A percentile compares a stretch with the other conserved stretches of the same genome.
phyloP scores from a whole-genome alignment of 2,329 filamentous ascomycete genomes.

The Penicillium sp. region DNA sequence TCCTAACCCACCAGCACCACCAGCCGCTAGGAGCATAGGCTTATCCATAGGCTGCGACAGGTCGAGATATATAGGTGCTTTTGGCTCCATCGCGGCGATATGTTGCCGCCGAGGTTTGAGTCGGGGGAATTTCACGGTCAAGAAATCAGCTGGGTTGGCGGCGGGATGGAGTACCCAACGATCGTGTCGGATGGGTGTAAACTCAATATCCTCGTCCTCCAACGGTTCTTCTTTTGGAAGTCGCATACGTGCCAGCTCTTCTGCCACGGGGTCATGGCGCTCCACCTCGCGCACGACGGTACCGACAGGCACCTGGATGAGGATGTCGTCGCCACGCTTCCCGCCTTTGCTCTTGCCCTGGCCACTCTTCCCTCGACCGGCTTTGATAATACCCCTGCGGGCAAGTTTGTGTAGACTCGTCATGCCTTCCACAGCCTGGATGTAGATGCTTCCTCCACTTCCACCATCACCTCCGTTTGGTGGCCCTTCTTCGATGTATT shows the following conservation, averaged over 20 bases:
- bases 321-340: conserved; percentile 79
- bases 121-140: conserved; percentile 61
- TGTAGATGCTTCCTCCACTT: conserved; percentile 87
- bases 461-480: conserved; percentile 95
- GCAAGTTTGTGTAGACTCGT: conserved; percentile 93
- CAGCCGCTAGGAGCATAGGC: conserved; percentile 83
- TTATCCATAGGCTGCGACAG: conserved; percentile 76
- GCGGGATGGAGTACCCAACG: conserved; percentile 90
- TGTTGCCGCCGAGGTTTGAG: conserved; percentile 61
- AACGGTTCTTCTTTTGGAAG: conserved; percentile 7
- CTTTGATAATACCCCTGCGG: conserved; percentile 66
- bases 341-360: conserved; percentile 61
- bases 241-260: conserved; percentile 57
- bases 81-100: conserved; percentile 69
- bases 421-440: conserved; percentile 88
- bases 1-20: conserved; percentile 85
- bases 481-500: conserved; percentile 84
- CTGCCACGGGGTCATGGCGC: conserved; percentile 74
- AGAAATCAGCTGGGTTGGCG: conserved; percentile 71
- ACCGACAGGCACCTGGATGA: conserved; percentile 89
- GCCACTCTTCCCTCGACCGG: conserved; percentile 50
- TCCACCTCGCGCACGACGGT: conserved; percentile 85
- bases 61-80: conserved; percentile 73
- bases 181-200: conserved; percentile 57
- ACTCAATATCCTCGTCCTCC: conserved; percentile 35